phyloP scores from a whole-genome alignment of 345 rosid genomes.

The Ceriops tagal region DNA sequence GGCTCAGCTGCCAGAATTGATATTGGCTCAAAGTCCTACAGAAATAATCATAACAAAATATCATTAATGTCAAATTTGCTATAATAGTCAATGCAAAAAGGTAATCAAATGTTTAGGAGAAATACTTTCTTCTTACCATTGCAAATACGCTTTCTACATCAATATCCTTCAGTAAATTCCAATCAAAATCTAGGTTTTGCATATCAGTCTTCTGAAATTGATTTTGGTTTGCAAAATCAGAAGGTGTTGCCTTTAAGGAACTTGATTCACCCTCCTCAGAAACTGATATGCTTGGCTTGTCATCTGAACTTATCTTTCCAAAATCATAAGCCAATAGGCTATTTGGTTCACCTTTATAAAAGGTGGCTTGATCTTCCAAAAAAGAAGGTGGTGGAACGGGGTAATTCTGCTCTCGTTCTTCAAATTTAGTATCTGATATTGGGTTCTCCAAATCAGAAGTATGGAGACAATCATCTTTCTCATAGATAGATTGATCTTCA shows the following conservation, averaged over 20 bases:
- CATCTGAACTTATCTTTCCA: slow-evolving; percentile 1
- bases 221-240: not conserved
- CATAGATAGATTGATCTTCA: too few relatives aligned
- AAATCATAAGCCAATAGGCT: not conserved
- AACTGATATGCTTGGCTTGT: not conserved
- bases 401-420: not conserved
- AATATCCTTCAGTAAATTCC: not conserved
- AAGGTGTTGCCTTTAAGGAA: not conserved
- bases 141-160: not conserved
- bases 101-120: not conserved
- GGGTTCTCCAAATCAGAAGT: not conserved
- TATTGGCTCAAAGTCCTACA: too few relatives aligned
- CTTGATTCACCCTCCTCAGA: not conserved
- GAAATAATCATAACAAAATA: too few relatives aligned
- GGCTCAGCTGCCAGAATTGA: too few relatives aligned
- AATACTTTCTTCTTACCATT: slow-evolving; percentile 3
- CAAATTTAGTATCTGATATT: not conserved
- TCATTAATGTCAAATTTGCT: too few relatives aligned
- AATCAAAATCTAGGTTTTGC: not conserved
- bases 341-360: not conserved
- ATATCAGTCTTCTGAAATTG: not conserved
- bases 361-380: not conserved
- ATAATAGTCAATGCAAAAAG: not conserved
- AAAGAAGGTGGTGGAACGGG: not conserved
- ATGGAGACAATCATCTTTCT: not conserved